Percentiles rank a stretch among this genome's conserved stretches.
Conservation (phyloP, 352 stramenopile species). For the Phytophthora cryptogea region DNA sequence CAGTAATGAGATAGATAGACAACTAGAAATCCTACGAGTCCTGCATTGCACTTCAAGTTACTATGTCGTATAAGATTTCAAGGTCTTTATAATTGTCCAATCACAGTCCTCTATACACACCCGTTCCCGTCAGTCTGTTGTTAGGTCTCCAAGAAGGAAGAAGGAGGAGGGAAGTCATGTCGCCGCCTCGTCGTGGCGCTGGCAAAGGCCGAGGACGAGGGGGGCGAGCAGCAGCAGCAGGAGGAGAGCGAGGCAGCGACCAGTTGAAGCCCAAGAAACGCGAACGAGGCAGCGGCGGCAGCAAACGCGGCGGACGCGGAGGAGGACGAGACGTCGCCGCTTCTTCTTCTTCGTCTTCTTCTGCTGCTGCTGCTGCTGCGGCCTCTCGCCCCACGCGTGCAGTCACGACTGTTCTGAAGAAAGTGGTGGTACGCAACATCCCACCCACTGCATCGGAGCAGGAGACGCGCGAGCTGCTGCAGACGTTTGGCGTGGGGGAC, state of each 20-base stretch:
- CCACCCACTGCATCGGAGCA: slow-evolving; percentile 49
- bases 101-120: too few species aligned
- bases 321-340: slow-evolving; percentile 1
- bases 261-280: slow-evolving; percentile 30
- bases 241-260: slow-evolving; percentile 6
- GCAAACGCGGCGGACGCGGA: slow-evolving; percentile 30
- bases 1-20: too few species aligned
- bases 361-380: background rate
- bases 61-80: too few species aligned
- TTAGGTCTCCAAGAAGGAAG: background rate
- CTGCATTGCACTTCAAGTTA: background rate
- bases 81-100: too few species aligned
- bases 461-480: slow-evolving; percentile 40
- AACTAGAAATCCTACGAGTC: too few species aligned
- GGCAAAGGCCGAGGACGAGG: slow-evolving; percentile 38
- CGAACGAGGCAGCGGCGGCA: slow-evolving; percentile 26
- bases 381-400: slow-evolving; percentile 41
- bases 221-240: slow-evolving; percentile 20
- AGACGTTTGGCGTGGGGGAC: slow-evolving; percentile 38
- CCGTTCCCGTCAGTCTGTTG: too few species aligned
- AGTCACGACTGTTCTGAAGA: slow-evolving; percentile 57
- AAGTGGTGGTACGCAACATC: slow-evolving; percentile 75
- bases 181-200: slow-evolving; percentile 28
- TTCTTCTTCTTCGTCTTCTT: background rate
- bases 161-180: slow-evolving; percentile 14